Conservation (phyloP, 2,329 filamentous ascomycete genomes). For the Fusarium odoratissimum region DNA sequence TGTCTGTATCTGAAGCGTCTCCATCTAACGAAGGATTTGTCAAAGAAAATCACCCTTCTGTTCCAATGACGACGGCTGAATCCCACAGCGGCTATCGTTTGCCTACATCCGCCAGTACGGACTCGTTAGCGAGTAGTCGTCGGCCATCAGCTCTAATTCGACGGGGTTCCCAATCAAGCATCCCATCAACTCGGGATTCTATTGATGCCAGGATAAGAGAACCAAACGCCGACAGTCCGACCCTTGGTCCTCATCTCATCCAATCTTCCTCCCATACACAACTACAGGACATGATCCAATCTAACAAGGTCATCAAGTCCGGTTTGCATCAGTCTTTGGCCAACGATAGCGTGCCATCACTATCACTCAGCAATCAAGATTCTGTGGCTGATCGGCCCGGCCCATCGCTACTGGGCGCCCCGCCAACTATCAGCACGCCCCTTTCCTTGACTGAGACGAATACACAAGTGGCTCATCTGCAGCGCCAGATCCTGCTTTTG, state of each 20-base stretch:
- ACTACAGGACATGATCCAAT: constrained; percentile 69
- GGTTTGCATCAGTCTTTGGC: constrained; percentile 65
- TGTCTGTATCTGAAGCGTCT: constrained; percentile 35
- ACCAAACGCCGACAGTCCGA: constrained; percentile 69
- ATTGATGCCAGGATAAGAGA: constrained; percentile 50
- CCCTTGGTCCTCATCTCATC: constrained; percentile 63
- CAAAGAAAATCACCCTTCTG: constrained; percentile 50
- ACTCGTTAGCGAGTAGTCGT: constrained; percentile 55
- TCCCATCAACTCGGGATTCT: constrained; percentile 60
- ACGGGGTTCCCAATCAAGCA: constrained; percentile 62
- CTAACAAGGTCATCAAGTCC: constrained; percentile 68
- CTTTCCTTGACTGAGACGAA: constrained; percentile 49
- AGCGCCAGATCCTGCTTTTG: constrained; percentile 79
- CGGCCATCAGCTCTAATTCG: constrained; percentile 53
- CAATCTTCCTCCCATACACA: constrained; percentile 65
- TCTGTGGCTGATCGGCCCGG: constrained; percentile 55
- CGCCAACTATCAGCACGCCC: constrained; percentile 44
- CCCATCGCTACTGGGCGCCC: constrained; percentile 45
- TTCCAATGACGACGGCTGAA: constrained; percentile 53
- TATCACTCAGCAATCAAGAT: constrained; percentile 63
- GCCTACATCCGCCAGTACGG: constrained; percentile 63
- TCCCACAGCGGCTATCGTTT: constrained; percentile 62
- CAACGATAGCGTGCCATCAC: constrained; percentile 69
- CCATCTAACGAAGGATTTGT: constrained; percentile 47
- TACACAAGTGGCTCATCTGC: constrained; percentile 66